Percentiles rank a stretch among this genome's conserved stretches.
These are phyloP conservation scores for Lentinus polychrous DNA, from an alignment of 1,284 basidiomycete genomes.

Conservation along the genomic window DNA sequence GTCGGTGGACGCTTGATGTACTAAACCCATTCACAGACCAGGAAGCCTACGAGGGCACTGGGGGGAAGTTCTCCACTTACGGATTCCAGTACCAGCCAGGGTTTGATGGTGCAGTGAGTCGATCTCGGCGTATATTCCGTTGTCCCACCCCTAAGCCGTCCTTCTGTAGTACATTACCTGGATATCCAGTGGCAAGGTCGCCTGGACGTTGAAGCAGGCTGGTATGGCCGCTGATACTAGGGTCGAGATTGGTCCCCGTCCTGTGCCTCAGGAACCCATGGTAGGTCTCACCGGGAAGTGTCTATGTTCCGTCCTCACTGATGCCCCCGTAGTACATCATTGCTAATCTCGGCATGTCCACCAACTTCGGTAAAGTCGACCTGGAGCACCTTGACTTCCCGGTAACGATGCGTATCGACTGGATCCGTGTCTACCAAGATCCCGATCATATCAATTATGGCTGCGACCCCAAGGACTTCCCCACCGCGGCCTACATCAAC, in stretches of 20 bases:
- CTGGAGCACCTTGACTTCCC: conserved; percentile 65
- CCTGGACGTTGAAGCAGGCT: conserved; percentile 72
- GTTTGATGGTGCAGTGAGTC: conserved; percentile 29
- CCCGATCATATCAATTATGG: conserved; percentile 65
- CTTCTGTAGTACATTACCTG: conserved; percentile 70
- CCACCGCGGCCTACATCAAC: conserved; percentile 72
- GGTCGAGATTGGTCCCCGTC: conserved; percentile 66
- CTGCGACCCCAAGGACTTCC: conserved; percentile 76
- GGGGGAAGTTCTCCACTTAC: conserved; percentile 45
- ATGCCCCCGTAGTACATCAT: conserved; percentile 56
- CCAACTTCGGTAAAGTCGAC: conserved; percentile 70
- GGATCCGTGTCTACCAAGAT: conserved; percentile 78
- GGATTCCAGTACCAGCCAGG: conserved; percentile 57
- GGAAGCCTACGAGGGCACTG: conserved; percentile 35
- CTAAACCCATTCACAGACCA: conserved; percentile 21
- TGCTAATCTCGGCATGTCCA: conserved; percentile 76
- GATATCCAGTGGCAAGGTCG: conserved; percentile 56
- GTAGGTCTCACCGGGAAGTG: conserved; percentile 28
- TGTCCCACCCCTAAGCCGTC: not conserved
- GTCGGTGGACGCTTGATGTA: not conserved
- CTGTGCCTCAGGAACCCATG: conserved; percentile 83
- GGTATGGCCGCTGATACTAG: conserved; percentile 64
- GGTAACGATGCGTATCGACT: conserved; percentile 70
- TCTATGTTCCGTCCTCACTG: not conserved
- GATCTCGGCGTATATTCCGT: not conserved